Base-by-base conservation (phyloP, 352 stramenopile genomes). In the Pythium aristosporum region DNA sequence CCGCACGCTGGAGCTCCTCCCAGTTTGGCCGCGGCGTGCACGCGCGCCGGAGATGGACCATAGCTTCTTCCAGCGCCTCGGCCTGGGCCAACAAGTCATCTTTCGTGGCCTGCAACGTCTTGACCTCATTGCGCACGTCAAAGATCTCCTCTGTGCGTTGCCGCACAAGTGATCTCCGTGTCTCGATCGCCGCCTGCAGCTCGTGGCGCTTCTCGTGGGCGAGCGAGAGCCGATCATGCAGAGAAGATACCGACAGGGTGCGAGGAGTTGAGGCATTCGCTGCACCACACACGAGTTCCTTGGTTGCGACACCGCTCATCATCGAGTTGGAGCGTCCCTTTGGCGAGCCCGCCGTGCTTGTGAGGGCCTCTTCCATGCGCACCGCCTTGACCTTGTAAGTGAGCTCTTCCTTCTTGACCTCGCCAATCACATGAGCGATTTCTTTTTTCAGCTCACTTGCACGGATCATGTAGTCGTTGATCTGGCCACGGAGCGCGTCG, bases 21-120 rank as follows among this genome's bases (percentile, higher is more conserved):
- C 81, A 90, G 58, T 90, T 66, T 3, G 83, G 81, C 34, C 83
- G 80, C 6, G 83, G 83, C 36, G 83, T 92, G 62, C 73, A 89
- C 0, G 77, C 64, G 0, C 80, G 77, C 52, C 87, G 69, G 20
- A 90, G 69, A 28, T 88, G 56, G 1, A 48, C 21, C 15, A 79
- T 79, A 37, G 85, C 65, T 6, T 69, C 59, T 23, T 85, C 57
- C 2, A 87, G 48, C 13, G 58, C 63, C 12, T 66, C 62, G 2
- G 71, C 58, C 5, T 80, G 53, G 1, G 59, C 62, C 8, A 61
- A 46, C 10, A 88, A 59, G 1, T 63, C 57, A 0, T 55, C 48
- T 15, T 63, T 71, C 11, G 72, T 49, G 16, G 63, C 56, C 52
- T 87, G 73, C 6, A 88, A 36, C 13, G 69, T 56, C 1, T 74